Base-by-base conservation (phyloP, 2,329 filamentous ascomycete genomes). In the Ascochyta viciae-villosae region DNA sequence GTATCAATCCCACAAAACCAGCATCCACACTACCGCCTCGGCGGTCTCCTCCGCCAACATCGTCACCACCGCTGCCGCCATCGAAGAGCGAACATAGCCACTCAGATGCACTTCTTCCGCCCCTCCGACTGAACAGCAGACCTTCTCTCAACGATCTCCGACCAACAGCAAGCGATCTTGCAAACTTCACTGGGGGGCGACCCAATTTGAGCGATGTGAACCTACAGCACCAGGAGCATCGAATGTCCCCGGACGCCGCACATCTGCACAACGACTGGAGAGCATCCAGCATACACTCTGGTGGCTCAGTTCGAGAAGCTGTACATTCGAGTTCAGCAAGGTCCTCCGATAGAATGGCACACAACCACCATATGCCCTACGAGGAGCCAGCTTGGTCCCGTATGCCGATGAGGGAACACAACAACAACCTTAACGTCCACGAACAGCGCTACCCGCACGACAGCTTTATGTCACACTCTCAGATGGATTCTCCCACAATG, bases 1-100 rank as follows among this genome's bases (percentile, higher is more conserved):
- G 81, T 49, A 73, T 85, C 60, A 73, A 65, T 58, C 73, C 59
- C 52, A 55, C 58, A 58, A 63, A 73, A 60, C 46, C 67, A 57
- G 6, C 47, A 46, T 48, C 57, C 56, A 22, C 63, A 56, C 55
- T 60, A 41, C 52, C 64, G 61, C 63, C 62, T 55, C 65, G 59
- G 44, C 62, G 57, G 44, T 75, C 67, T 53, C 67, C 66, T 39
- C 70, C 70, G 49, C 58, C 65, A 57, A 62, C 68, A 10, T 64
- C 68, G 24, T 45, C 70, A 46, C 61, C 72, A 12, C 70, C 74
- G 10, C 64, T 65, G n/a, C 62, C 62, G 23, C 63, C 65, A 4
- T 40, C 48, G 3, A 69, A 68, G 49, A 55, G 52, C 42, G 47
- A 42, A 26, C 46, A 57, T n/a, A 49, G 54, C 23, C 46, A 47